A percentile compares a stretch with the other conserved stretches of the same genome.
Conservation (phyloP, 2,329 filamentous ascomycete species). For the Colletotrichum orchidophilum region DNA sequence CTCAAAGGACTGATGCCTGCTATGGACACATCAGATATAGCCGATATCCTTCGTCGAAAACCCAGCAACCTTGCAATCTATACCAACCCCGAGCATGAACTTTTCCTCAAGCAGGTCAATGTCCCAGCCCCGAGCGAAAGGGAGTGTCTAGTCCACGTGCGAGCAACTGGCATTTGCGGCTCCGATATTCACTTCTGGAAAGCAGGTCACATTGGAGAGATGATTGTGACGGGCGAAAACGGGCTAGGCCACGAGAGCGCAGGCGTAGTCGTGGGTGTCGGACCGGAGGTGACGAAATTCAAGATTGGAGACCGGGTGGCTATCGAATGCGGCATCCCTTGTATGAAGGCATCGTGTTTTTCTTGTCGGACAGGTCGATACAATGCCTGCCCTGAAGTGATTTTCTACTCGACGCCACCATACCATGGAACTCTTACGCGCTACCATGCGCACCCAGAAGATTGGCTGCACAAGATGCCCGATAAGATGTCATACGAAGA, state of each 20-base stretch:
- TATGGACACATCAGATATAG: neutral
- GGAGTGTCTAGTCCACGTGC: conserved; percentile 66
- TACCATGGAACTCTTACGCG: conserved; percentile 48
- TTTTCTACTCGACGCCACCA: conserved; percentile 51
- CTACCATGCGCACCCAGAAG: conserved; percentile 48
- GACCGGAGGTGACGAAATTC: conserved; percentile 8
- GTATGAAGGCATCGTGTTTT: conserved; percentile 42
- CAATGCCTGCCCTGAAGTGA: conserved; percentile 50
- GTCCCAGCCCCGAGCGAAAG: conserved; percentile 42
- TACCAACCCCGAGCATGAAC: conserved; percentile 73
- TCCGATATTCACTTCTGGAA: conserved; percentile 49
- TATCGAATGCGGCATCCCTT: conserved; percentile 43
- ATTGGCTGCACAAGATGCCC: conserved; percentile 50
- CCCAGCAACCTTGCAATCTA: conserved; percentile 71
- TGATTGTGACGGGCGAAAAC: conserved; percentile 40
- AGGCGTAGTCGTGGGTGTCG: conserved; percentile 15
- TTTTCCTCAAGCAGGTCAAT: conserved; percentile 69
- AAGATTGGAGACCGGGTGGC: conserved; percentile 13
- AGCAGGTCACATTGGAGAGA: conserved; percentile 45
- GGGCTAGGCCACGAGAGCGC: conserved; percentile 29
- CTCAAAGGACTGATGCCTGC: neutral
- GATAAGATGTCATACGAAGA: conserved; percentile 48
- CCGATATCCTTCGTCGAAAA: conserved; percentile 29
- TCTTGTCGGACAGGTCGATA: conserved; percentile 49
- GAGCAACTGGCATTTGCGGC: conserved; percentile 76